Evolutionary conservation across 75 land plant genomes (phyloP).

Genomic region (Pseudotsuga menziesii): DNA sequence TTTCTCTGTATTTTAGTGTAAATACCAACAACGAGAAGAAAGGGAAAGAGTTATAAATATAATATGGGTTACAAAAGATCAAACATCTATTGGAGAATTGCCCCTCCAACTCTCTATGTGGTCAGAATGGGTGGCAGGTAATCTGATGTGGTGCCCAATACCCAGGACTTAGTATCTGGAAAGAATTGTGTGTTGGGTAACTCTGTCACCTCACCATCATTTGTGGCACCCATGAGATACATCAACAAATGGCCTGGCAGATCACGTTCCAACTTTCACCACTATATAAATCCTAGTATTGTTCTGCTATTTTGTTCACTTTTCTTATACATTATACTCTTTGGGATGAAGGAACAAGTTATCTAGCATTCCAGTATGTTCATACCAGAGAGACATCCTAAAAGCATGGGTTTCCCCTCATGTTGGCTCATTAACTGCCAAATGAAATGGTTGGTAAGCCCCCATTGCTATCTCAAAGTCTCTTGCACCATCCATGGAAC

Average conservation of each 20-base stretch:
- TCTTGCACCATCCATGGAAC: conserved; percentile 95
- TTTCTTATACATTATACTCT: conserved; percentile 61
- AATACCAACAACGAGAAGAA: not conserved
- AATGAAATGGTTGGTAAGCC: conserved; percentile 80
- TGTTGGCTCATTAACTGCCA: conserved; percentile 45
- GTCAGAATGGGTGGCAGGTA: conserved; percentile 81
- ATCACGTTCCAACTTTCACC: conserved; percentile 50
- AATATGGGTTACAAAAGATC: not conserved
- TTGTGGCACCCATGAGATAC: conserved; percentile 59
- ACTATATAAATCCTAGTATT: conserved; percentile 68
- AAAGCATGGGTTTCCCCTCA: conserved; percentile 80
- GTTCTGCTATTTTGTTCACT: conserved; percentile 70
- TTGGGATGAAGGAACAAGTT: conserved; percentile 57
- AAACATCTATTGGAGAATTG: not conserved
- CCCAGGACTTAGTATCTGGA: conserved; percentile 79
- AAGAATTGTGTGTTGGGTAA: conserved; percentile 60
- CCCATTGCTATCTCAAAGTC: conserved; percentile 97
- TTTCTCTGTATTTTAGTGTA: not conserved
- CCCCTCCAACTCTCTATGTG: conserved; percentile 28
- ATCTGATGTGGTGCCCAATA: conserved; percentile 65
- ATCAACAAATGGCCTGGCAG: conserved; percentile 80
- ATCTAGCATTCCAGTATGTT: conserved; percentile 79
- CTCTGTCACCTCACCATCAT: conserved; percentile 59
- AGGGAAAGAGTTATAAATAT: not conserved
- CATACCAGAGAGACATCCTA: conserved; percentile 90